Evolutionary conservation across 1,284 basidiomycete genomes (phyloP).

Genomic region (Pseudozyma sp.): DNA sequence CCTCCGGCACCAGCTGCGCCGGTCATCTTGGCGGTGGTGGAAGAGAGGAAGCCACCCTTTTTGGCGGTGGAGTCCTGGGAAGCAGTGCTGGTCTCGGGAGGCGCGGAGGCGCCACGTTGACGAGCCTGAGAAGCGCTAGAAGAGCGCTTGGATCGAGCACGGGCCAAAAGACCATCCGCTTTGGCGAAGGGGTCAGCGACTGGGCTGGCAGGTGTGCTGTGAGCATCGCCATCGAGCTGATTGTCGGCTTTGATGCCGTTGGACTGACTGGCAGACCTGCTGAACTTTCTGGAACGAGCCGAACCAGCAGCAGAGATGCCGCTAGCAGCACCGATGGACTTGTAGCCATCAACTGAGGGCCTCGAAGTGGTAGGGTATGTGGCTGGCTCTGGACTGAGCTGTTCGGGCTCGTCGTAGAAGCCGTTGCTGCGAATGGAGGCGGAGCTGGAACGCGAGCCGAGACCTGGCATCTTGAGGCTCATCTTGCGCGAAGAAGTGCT

Average conservation of each 20-base stretch:
- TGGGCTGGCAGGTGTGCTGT: background rate
- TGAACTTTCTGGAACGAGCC: conserved; percentile 26
- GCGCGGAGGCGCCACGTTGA: conserved; percentile 15
- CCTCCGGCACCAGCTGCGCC: conserved; percentile 37
- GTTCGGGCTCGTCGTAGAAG: conserved; percentile 31
- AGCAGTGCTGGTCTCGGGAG: background rate
- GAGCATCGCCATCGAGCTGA: conserved; percentile 1
- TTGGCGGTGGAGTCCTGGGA: conserved; percentile 3
- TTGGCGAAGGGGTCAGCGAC: conserved; percentile 32
- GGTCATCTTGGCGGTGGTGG: conserved; percentile 31
- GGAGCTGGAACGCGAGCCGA: conserved; percentile 19
- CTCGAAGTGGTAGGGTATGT: conserved; percentile 9
- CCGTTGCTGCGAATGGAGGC: conserved; percentile 23
- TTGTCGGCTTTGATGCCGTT: conserved; percentile 1
- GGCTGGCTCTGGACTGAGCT: conserved; percentile 16
- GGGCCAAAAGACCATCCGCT: conserved; percentile 33
- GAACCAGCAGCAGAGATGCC: conserved; percentile 1
- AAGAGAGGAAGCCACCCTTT: conserved; percentile 22
- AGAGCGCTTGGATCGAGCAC: conserved; percentile 25
- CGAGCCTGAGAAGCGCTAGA: conserved; percentile 10
- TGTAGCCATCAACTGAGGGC: conserved; percentile 20
- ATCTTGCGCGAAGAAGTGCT: conserved; percentile 44
- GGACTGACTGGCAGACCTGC: conserved; percentile 18
- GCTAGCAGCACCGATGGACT: conserved; percentile 11
- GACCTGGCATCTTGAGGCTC: conserved; percentile 44